Conservation (phyloP, 2,329 filamentous ascomycete genomes). For the Aspergillus sclerotialis region DNA sequence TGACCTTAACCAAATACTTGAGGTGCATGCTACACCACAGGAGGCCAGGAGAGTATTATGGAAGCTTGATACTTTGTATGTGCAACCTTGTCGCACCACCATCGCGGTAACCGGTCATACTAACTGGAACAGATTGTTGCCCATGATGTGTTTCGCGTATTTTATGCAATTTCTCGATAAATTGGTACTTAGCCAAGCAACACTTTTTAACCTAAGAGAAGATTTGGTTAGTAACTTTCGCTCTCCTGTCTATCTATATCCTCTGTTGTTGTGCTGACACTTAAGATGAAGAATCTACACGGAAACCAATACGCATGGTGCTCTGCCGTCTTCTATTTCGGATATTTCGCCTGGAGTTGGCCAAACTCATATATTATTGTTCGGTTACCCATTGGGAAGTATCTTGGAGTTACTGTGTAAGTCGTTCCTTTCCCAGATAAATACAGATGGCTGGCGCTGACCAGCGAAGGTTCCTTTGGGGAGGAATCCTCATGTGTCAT, state of each 20-base stretch:
- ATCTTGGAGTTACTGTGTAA: constrained; percentile 38
- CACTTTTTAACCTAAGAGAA: constrained; percentile 18
- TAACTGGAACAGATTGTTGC: constrained; percentile 22
- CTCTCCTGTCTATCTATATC: background rate
- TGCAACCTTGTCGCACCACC: background rate
- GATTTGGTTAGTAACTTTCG: constrained; percentile 18
- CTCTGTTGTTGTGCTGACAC: background rate
- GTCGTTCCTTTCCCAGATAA: too few species aligned
- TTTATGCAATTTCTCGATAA: constrained; percentile 26
- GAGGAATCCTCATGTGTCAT: constrained; percentile 41
- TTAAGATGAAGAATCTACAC: constrained; percentile 35
- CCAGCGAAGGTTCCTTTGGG: constrained; percentile 47
- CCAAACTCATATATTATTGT: constrained; percentile 36
- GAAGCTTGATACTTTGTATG: constrained; percentile 19
- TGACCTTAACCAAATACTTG: constrained; percentile 16
- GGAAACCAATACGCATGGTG: constrained; percentile 48
- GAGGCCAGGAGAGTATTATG: constrained; percentile 17
- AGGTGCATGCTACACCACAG: constrained; percentile 16
- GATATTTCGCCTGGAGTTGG: constrained; percentile 42
- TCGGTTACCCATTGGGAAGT: constrained; percentile 43
- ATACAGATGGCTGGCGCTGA: constrained; percentile 25
- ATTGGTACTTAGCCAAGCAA: constrained; percentile 21
- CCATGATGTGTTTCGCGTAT: constrained; percentile 22
- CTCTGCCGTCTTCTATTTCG: constrained; percentile 48
- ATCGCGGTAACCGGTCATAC: too few species aligned